Base-by-base conservation (phyloP, 2,329 filamentous ascomycete genomes). In the Triangularia setosa region DNA sequence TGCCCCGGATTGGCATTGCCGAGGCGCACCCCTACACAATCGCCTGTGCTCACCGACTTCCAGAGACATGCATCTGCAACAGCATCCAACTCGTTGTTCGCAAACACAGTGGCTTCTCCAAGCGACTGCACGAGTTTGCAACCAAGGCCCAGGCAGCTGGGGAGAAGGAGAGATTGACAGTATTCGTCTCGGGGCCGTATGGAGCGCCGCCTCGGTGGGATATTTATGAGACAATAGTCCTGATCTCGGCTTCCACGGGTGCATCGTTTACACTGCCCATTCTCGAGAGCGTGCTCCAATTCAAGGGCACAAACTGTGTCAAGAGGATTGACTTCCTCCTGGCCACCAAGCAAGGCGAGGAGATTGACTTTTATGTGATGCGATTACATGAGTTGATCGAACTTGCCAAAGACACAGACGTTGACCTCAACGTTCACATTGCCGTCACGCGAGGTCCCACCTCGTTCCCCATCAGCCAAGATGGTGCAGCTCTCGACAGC, bases 21-120 rank as follows among this genome's bases (percentile, higher is more conserved):
- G 85, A 88, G 68, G 80, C 83, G 0, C 85, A 88, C 65, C 85
- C 85, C 0, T 88, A 87, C 72, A 88, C 85, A 4, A 84, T 88
- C 48, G 84, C 85, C n/a, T 82, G 80, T 18, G 81, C 84, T 1
- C 81, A 83, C 69, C 79, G 78, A 56, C 72, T 82, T 11, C 77
- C 80, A 1, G 82, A 79, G 25, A 79, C 80, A 1, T 85, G 83
- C 66, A 80, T 82, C 52, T 86, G 84, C 76, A 84, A 86, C 72
- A 85, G 83, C 70, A 79, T 88, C 53, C 84, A 87, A 72, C 78
- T 88, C 3, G 81, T 87, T 1, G 76, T 88, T 18, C 79, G 84
- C 7, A 79, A 81, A 5, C 85, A 87, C 68, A 72, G 72, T 8
- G 85, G 85, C 4, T 87, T 88, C 70, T 87, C 85, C 0, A 80